A percentile compares a stretch with the other conserved stretches of the same genome.
phyloP scores from a whole-genome alignment of 2,329 filamentous ascomycete species.

The Apiospora aurea region DNA sequence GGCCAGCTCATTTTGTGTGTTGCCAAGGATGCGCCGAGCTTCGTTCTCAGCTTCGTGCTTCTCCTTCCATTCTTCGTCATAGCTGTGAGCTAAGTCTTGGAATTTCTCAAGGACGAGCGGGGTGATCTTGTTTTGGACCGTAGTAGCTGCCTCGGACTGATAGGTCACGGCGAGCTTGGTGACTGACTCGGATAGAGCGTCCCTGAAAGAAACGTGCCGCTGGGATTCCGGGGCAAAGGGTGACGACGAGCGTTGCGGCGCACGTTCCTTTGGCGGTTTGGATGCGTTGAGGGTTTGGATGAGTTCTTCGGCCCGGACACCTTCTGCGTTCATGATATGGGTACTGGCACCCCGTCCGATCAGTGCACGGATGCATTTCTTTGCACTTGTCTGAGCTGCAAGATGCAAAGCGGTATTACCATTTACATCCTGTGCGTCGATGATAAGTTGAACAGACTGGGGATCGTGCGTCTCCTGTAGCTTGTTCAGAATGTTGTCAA shows the following conservation, averaged over 20 bases:
- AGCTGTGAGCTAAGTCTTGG: constrained; percentile 71
- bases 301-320: constrained; percentile 83
- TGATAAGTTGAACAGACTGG: constrained; percentile 76
- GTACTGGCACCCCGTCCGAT: constrained; percentile 82
- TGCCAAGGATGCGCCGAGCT: constrained; percentile 69
- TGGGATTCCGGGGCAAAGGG: constrained; percentile 70
- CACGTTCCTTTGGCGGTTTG: constrained; percentile 67
- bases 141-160: constrained; percentile 71
- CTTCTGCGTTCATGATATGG: constrained; percentile 81
- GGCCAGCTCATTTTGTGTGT: constrained; percentile 72
- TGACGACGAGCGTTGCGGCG: constrained; percentile 78
- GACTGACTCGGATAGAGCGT: constrained; percentile 53
- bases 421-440: constrained; percentile 83
- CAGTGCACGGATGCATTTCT: constrained; percentile 85
- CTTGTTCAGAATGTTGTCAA: constrained; percentile 88
- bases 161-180: constrained; percentile 53
- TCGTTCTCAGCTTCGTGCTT: constrained; percentile 75
- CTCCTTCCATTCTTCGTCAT: constrained; percentile 78
- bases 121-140: constrained; percentile 73
- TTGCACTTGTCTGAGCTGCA: constrained; percentile 81
- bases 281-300: constrained; percentile 78
- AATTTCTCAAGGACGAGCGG: constrained; percentile 76
- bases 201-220: constrained; percentile 60
- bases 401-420: constrained; percentile 86
- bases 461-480: constrained; percentile 80